These are phyloP conservation scores for Kluyveromyces dobzhanskii DNA, from an alignment of 805 yeast species.

Conservation along the genomic window DNA sequence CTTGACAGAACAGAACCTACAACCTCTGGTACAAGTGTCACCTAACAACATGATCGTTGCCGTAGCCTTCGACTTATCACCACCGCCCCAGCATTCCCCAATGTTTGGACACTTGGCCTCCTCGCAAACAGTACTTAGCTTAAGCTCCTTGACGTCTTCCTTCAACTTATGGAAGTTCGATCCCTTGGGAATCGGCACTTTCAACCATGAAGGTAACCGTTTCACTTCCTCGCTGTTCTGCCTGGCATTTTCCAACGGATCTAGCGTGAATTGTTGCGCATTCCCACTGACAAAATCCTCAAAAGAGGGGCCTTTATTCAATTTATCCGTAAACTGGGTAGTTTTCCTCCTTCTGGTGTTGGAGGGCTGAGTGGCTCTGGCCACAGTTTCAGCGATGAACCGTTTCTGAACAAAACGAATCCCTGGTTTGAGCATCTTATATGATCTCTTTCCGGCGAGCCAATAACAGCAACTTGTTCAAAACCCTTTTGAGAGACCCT, in stretches of 20 bases:
- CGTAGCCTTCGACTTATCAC: slow-evolving; percentile 61
- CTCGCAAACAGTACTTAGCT: slow-evolving; percentile 92
- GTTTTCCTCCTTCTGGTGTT: slow-evolving; percentile 37
- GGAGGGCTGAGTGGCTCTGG: slow-evolving; percentile 12
- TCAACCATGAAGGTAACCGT: slow-evolving; percentile 86
- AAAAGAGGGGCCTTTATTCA: slow-evolving; percentile 84
- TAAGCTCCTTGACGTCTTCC: slow-evolving; percentile 78
- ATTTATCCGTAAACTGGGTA: slow-evolving; percentile 57
- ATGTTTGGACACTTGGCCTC: slow-evolving; percentile 99
- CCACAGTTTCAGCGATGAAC: slow-evolving; percentile 12
- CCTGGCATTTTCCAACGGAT: slow-evolving; percentile 72
- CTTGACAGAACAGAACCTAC: slow-evolving; percentile 95
- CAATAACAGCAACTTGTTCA: too few relatives aligned
- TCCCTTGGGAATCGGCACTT: slow-evolving; percentile 96
- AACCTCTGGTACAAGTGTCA: slow-evolving; percentile 98
- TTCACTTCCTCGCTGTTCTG: slow-evolving; percentile 49
- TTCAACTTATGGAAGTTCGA: slow-evolving; percentile 71
- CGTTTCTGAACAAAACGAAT: slow-evolving; percentile 3
- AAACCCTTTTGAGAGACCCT: too few relatives aligned
- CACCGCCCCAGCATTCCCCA: slow-evolving; percentile 99
- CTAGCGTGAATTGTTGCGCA: slow-evolving; percentile 56
- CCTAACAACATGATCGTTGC: slow-evolving; percentile 98
- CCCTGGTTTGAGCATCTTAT: not conserved
- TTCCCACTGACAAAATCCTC: slow-evolving; percentile 83
- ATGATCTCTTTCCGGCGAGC: too few relatives aligned